Conservation (phyloP, 176 grass and related monocot genomes). For the Oryza officinalis region DNA sequence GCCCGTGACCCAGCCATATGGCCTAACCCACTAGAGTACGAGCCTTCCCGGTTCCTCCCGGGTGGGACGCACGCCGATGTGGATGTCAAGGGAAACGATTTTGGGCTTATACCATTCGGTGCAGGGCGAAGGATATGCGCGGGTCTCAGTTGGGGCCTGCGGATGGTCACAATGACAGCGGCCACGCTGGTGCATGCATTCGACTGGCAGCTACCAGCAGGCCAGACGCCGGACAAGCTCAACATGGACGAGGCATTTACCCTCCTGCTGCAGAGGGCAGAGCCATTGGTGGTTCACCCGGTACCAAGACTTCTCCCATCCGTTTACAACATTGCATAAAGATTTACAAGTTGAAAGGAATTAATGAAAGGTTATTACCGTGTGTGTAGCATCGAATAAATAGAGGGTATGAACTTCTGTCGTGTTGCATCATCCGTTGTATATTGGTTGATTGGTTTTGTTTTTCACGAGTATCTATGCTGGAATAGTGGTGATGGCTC, state of each 20-base stretch:
- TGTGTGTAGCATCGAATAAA: not conserved
- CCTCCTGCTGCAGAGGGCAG: constrained; percentile 43
- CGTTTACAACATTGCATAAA: constrained; percentile 18
- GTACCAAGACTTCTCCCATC: constrained; percentile 35
- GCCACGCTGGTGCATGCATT: constrained; percentile 56
- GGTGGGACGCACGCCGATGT: constrained; percentile 36
- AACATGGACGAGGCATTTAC: constrained; percentile 66
- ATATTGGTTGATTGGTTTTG: no score
- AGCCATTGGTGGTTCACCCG: constrained; percentile 35
- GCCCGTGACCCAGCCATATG: constrained; percentile 45
- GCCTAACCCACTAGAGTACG: constrained; percentile 46
- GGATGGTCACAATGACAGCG: constrained; percentile 61
- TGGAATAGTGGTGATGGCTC: no score
- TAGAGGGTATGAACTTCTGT: no score
- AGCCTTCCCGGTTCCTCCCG: constrained; percentile 39
- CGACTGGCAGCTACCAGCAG: constrained; percentile 35
- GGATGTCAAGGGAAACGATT: constrained; percentile 52
- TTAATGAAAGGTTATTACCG: no score
- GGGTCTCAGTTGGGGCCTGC: constrained; percentile 49
- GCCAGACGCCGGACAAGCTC: constrained; percentile 31
- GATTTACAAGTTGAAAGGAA: not conserved
- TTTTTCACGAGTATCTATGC: no score
- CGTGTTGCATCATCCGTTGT: no score
- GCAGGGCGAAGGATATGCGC: constrained; percentile 54
- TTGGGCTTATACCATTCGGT: constrained; percentile 60